phyloP scores from a whole-genome alignment of 768 basidiomycete species.

The Amylocystis lapponica region DNA sequence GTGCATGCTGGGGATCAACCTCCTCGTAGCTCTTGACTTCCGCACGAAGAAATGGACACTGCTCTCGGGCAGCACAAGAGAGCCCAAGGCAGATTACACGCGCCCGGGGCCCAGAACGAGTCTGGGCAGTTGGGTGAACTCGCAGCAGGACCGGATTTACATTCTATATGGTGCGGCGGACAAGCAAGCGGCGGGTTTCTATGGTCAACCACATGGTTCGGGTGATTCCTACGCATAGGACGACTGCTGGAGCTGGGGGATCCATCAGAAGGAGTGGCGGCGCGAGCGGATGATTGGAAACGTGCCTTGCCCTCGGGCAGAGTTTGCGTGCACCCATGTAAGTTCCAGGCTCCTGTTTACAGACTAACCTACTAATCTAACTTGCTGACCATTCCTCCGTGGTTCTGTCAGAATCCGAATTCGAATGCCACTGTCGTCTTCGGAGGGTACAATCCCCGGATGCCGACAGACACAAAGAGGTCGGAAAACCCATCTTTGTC shows the following conservation, averaged over 20 bases:
- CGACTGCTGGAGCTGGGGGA: constrained; percentile 35
- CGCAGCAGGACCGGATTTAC: constrained; percentile 24
- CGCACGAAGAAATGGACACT: constrained; percentile 28
- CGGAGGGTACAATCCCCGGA: constrained; percentile 34
- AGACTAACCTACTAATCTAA: not conserved
- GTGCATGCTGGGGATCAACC: constrained; percentile 29
- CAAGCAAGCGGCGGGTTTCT: constrained; percentile 23
- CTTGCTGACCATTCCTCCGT: too few species aligned
- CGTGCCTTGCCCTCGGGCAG: constrained; percentile 27
- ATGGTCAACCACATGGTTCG: constrained; percentile 20
- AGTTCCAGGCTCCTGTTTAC: constrained; percentile 10
- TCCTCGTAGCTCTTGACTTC: constrained; percentile 34
- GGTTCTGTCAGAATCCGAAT: constrained; percentile 27
- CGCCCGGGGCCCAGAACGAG: constrained; percentile 31
- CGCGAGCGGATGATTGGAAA: constrained; percentile 30
- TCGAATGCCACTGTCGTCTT: constrained; percentile 33
- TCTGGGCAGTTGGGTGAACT: constrained; percentile 30
- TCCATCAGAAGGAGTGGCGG: constrained; percentile 25
- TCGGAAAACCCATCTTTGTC: too few species aligned
- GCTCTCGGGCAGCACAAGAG: constrained; percentile 14
- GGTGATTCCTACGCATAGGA: constrained; percentile 20
- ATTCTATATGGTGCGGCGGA: constrained; percentile 32
- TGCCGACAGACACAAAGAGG: constrained; percentile 10
- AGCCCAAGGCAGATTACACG: constrained; percentile 14
- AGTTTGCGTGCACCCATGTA: constrained; percentile 28